These are phyloP conservation scores for Straminergon stramineum DNA, from an alignment of 225 moss, liverwort and hornwort species.

Conservation along the genomic window DNA sequence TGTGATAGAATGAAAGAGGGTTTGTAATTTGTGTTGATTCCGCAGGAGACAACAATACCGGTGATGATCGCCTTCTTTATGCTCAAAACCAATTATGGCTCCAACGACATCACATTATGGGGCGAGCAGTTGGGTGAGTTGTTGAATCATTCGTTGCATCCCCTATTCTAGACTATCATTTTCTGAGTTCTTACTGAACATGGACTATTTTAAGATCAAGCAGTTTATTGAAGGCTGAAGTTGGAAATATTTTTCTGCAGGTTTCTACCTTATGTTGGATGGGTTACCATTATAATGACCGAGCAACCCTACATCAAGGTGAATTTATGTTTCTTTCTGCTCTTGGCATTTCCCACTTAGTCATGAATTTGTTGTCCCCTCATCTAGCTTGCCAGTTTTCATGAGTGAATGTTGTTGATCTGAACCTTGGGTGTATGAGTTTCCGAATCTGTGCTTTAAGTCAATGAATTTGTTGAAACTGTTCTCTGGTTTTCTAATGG, in stretches of 20 bases:
- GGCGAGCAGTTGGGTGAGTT: slow-evolving; percentile 89
- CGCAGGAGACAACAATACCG: slow-evolving; percentile 80
- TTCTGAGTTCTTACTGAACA: not conserved
- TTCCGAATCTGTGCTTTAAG: not conserved
- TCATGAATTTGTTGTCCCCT: not conserved
- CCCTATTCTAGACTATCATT: not conserved
- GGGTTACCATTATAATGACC: slow-evolving; percentile 99
- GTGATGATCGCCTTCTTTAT: slow-evolving; percentile 92
- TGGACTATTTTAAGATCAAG: not conserved
- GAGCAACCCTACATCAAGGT: slow-evolving; percentile 98
- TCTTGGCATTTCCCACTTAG: not conserved
- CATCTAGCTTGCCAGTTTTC: not conserved
- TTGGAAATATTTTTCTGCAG: slow-evolving; percentile 16
- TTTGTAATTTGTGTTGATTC: not conserved
- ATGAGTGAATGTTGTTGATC: not conserved
- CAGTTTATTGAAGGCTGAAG: not conserved
- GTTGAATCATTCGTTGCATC: not conserved
- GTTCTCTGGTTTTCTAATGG: not conserved
- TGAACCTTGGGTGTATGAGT: not conserved
- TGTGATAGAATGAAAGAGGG: not conserved
- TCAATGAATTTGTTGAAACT: not conserved
- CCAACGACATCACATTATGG: slow-evolving; percentile 93
- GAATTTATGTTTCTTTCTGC: not conserved
- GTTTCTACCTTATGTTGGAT: slow-evolving; percentile 95
- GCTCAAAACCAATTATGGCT: slow-evolving; percentile 95